Conservation (phyloP, 352 stramenopile species). For the Phytophthora litchii region DNA sequence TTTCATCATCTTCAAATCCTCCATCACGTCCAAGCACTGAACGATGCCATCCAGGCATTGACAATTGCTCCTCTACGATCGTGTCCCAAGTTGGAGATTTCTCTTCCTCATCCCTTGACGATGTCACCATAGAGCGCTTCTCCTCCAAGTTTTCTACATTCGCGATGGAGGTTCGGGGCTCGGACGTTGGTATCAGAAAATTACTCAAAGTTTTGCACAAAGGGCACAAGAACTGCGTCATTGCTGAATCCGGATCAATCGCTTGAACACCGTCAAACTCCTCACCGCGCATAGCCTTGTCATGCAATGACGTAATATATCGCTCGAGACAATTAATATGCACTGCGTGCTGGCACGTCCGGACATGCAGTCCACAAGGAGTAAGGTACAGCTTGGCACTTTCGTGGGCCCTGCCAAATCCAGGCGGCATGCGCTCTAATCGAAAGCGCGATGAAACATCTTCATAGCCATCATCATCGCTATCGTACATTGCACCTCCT, state of each 20-base stretch:
- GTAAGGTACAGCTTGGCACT: slow-evolving; percentile 77
- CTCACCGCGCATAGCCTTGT: slow-evolving; percentile 88
- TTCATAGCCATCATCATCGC: slow-evolving; percentile 57
- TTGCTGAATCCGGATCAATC: slow-evolving; percentile 86
- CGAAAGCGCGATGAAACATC: slow-evolving; percentile 48
- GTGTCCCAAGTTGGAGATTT: slow-evolving; percentile 47
- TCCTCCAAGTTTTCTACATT: slow-evolving; percentile 30
- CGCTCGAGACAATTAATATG: slow-evolving; percentile 88
- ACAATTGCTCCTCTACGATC: slow-evolving; percentile 69
- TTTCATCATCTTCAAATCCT: slow-evolving; percentile 50
- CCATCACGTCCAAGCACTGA: slow-evolving; percentile 74
- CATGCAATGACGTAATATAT: slow-evolving; percentile 86
- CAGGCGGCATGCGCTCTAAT: slow-evolving; percentile 50
- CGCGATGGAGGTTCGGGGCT: slow-evolving; percentile 40
- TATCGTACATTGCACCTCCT: slow-evolving; percentile 45
- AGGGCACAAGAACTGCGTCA: slow-evolving; percentile 93
- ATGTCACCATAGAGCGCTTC: slow-evolving; percentile 16
- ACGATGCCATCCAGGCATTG: slow-evolving; percentile 71
- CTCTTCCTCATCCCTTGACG: slow-evolving; percentile 17
- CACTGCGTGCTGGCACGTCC: slow-evolving; percentile 87
- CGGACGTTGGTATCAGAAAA: slow-evolving; percentile 85
- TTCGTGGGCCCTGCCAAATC: slow-evolving; percentile 50
- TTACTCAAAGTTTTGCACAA: slow-evolving; percentile 94
- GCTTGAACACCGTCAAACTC: slow-evolving; percentile 90
- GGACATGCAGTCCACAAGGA: slow-evolving; percentile 81